Evolutionary conservation across 495 filamentous ascomycete genomes (phyloP).

Genomic region (Pyronema omphalodes): DNA sequence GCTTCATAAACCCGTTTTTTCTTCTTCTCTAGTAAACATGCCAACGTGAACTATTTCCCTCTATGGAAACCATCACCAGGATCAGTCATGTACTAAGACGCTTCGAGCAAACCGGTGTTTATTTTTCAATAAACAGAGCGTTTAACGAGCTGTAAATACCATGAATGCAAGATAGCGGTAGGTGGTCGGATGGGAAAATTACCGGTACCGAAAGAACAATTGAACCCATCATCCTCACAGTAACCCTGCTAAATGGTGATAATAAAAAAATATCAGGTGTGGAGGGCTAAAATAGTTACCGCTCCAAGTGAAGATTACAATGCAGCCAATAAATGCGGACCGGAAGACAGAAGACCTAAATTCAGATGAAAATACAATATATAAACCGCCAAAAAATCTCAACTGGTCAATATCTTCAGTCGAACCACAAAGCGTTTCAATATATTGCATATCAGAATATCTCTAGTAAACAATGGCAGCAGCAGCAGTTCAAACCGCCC

Average conservation of each 20-base stretch:
- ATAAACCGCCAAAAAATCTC: background rate
- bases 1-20: background rate
- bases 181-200: background rate
- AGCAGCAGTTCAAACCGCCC: background rate
- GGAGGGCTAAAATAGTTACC: background rate
- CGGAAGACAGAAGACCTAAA: background rate
- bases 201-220: background rate
- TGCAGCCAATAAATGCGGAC: background rate
- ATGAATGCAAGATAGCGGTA: background rate
- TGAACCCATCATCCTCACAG: background rate
- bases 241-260: background rate
- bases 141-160: background rate
- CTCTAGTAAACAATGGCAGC: conserved; percentile 4
- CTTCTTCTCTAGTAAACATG: background rate
- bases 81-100: background rate
- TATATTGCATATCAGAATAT: background rate
- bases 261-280: background rate
- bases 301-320: background rate
- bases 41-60: background rate
- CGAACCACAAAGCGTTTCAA: no score
- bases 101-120: no score
- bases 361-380: background rate
- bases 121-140: background rate
- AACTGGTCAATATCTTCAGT: background rate
- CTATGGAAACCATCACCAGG: background rate